A percentile compares a stretch with the other conserved stretches of the same genome.
Evolutionary conservation across 106 monocot species (phyloP).

Genomic region (Phalaenopsis aphrodite): DNA sequence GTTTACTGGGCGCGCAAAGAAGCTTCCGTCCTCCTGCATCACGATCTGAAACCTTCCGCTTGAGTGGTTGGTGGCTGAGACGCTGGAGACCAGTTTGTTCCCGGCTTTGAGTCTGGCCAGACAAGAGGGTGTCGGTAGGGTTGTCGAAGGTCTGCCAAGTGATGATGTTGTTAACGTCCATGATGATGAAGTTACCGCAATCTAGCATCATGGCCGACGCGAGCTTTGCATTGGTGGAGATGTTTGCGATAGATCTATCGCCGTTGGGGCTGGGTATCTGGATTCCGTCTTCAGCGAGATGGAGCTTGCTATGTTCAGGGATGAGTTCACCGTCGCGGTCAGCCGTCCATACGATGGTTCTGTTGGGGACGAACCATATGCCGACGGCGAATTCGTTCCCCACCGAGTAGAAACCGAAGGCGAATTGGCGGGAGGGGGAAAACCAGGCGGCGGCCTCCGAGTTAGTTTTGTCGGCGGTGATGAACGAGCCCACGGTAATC

Average conservation of each 20-base stretch:
- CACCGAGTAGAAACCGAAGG: constrained; percentile 7
- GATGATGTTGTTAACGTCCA: neutral
- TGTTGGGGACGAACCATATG: constrained; percentile 3
- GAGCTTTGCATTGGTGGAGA: neutral
- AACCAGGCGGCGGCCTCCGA: neutral
- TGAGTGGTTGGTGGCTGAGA: constrained; percentile 4
- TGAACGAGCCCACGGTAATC: neutral
- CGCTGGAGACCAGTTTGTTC: constrained; percentile 7
- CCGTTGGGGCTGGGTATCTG: constrained; percentile 9
- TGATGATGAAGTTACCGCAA: constrained; percentile 25
- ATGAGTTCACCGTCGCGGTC: constrained; percentile 6
- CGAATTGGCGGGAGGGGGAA: constrained; percentile 6
- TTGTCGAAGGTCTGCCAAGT: constrained; percentile 13
- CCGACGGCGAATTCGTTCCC: neutral
- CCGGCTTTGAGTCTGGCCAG: constrained; percentile 7
- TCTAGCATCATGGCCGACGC: constrained; percentile 12
- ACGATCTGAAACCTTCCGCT: constrained; percentile 17
- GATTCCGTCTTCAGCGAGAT: constrained; percentile 2
- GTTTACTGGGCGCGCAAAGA: constrained; percentile 6
- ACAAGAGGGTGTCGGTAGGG: constrained; percentile 20
- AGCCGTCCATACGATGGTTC: constrained; percentile 19
- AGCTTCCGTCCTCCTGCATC: constrained; percentile 7
- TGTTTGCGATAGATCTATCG: neutral
- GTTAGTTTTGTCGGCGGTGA: neutral
- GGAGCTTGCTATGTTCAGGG: neutral